These are phyloP conservation scores for Trichocomaceae sp. DNA, from an alignment of 2,329 filamentous ascomycete genomes.

Conservation along the genomic window DNA sequence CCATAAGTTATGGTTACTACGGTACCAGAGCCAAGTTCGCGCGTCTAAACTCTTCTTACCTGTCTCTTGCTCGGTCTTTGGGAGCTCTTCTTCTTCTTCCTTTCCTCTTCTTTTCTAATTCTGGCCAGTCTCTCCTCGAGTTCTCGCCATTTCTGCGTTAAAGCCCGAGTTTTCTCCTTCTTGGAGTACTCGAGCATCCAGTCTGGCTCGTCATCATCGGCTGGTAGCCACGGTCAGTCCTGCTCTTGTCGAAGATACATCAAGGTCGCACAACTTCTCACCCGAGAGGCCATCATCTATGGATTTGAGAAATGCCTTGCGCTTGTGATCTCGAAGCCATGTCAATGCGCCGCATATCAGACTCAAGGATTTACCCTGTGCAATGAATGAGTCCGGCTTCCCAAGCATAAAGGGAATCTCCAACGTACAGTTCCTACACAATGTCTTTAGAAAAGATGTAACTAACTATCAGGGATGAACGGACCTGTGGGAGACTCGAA, in stretches of 20 bases:
- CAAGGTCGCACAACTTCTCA: constrained; percentile 22
- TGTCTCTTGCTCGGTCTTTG: constrained; percentile 43
- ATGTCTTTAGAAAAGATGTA: background rate
- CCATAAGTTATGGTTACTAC: background rate
- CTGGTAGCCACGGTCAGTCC: background rate
- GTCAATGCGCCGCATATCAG: constrained; percentile 83
- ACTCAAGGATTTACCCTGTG: constrained; percentile 78
- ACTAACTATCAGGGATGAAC: background rate
- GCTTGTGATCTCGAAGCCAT: constrained; percentile 81
- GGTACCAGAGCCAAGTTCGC: background rate
- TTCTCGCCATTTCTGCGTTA: constrained; percentile 61
- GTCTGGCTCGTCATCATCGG: constrained; percentile 63
- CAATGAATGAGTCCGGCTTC: constrained; percentile 6
- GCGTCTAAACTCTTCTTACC: constrained; percentile 23
- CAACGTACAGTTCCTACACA: constrained; percentile 11
- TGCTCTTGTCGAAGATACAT: background rate
- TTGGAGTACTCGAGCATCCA: constrained; percentile 79
- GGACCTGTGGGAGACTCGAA: constrained; percentile 90
- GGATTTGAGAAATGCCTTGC: constrained; percentile 50
- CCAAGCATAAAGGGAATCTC: background rate
- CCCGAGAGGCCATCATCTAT: constrained; percentile 41
- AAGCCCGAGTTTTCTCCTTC: constrained; percentile 59
- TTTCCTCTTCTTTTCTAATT: constrained; percentile 56
- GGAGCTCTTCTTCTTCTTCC: constrained; percentile 48
- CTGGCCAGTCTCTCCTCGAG: constrained; percentile 64